phyloP scores from a whole-genome alignment of 352 stramenopile species.

The Thraustotheca clavata region DNA sequence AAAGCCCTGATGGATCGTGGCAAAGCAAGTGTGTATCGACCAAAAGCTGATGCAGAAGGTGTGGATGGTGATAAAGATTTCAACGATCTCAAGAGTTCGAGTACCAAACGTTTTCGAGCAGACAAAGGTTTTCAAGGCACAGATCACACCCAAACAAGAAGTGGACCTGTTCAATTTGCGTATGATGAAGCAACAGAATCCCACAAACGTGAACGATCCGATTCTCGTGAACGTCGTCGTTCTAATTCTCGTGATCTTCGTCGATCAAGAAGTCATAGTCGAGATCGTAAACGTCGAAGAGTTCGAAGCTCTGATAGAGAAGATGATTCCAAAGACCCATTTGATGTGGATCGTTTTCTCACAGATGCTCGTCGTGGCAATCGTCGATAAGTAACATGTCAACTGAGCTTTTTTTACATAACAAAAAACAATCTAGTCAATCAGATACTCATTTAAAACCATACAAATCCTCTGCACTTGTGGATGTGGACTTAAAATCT shows the following conservation, averaged over 20 bases:
- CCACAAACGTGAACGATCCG: background rate
- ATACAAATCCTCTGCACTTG: too few relatives aligned
- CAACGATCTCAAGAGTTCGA: slow-evolving; percentile 80
- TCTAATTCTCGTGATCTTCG: slow-evolving; percentile 29
- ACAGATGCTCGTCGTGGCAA: slow-evolving; percentile 41
- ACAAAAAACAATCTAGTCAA: too few relatives aligned
- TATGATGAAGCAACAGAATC: slow-evolving; percentile 40
- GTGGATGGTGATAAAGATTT: slow-evolving; percentile 82
- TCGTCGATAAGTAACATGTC: background rate
- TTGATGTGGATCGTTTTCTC: slow-evolving; percentile 77
- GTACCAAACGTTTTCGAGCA: slow-evolving; percentile 80
- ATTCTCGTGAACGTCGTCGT: slow-evolving; percentile 17
- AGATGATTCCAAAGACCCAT: slow-evolving; percentile 58
- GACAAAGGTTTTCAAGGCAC: slow-evolving; percentile 85
- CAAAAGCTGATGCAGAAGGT: slow-evolving; percentile 84
- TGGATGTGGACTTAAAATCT: too few relatives aligned
- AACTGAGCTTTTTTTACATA: too few relatives aligned
- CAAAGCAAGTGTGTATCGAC: slow-evolving; percentile 84
- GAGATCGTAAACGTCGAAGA: slow-evolving; percentile 34
- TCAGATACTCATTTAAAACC: too few relatives aligned
- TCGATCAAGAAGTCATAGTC: slow-evolving; percentile 20
- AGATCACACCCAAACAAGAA: slow-evolving; percentile 39
- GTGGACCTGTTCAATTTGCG: slow-evolving; percentile 84
- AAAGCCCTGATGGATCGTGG: slow-evolving; percentile 94
- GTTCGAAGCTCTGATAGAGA: slow-evolving; percentile 33